Evolutionary conservation across 129 eudicot species (phyloP).

Genomic region (Escallonia rubra): DNA sequence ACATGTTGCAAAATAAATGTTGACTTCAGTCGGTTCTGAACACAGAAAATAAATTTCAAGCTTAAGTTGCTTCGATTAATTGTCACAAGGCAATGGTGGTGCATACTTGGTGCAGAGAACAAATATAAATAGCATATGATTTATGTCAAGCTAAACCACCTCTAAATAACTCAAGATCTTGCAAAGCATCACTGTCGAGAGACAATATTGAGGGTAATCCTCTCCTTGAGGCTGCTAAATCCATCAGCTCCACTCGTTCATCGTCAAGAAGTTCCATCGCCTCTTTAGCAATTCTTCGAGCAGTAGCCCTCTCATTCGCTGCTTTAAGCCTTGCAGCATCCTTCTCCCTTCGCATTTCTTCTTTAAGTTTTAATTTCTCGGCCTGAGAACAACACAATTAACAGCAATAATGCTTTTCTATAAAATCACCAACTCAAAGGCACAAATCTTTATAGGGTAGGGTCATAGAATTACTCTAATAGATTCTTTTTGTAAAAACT

Average conservation of each 20-base stretch:
- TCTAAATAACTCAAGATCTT: conserved; percentile 56
- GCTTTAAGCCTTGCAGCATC: conserved; percentile 92
- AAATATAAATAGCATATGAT: too few relatives aligned
- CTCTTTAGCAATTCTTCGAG: conserved; percentile 89
- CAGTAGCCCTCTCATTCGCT: conserved; percentile 85
- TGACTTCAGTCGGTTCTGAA: too few relatives aligned
- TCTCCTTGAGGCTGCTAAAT: conserved; percentile 63
- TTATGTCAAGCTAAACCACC: conserved; percentile 25
- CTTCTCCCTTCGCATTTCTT: conserved; percentile 79
- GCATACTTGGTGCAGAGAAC: too few relatives aligned
- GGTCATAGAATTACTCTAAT: conserved; percentile 46
- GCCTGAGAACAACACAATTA: conserved; percentile 34
- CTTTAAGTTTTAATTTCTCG: conserved; percentile 76
- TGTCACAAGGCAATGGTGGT: too few relatives aligned
- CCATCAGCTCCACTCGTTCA: conserved; percentile 88
- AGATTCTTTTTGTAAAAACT: conserved; percentile 76
- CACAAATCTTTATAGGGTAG: not conserved
- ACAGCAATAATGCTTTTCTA: not conserved
- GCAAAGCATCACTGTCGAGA: conserved; percentile 74
- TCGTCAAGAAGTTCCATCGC: conserved; percentile 79
- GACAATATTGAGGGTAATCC: conserved; percentile 68
- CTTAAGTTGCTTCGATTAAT: too few relatives aligned
- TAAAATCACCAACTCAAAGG: conserved; percentile 1
- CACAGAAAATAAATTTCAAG: too few relatives aligned
- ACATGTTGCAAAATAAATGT: too few relatives aligned